phyloP scores from a whole-genome alignment of 2,329 filamentous ascomycete species.

The Akanthomyces muscarius region DNA sequence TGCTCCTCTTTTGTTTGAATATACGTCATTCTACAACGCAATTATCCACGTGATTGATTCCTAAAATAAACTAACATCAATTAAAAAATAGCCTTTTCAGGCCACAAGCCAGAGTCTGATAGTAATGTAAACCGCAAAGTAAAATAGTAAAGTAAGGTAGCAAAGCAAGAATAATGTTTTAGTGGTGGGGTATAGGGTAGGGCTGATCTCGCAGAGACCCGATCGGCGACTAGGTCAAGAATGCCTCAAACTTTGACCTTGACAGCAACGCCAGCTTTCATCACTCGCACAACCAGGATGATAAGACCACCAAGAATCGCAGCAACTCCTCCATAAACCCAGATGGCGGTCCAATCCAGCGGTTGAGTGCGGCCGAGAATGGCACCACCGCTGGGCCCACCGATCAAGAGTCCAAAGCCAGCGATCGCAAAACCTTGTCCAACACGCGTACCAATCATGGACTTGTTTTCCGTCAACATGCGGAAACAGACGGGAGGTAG shows the following conservation, averaged over 20 bases:
- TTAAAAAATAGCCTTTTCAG: too few species aligned
- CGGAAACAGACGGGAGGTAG: conserved; percentile 32
- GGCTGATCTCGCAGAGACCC: too few species aligned
- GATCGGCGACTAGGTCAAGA: too few species aligned
- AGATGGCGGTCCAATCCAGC: neutral
- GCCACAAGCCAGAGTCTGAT: too few species aligned
- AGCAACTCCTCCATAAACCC: neutral
- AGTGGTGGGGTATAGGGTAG: too few species aligned
- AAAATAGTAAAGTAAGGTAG: too few species aligned
- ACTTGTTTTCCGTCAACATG: conserved; percentile 36
- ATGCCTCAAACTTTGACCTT: neutral
- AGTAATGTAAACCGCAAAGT: too few species aligned
- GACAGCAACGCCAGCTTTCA: neutral
- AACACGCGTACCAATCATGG: conserved; percentile 39
- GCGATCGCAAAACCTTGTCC: conserved; percentile 34
- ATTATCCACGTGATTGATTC: too few species aligned
- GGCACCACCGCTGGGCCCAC: neutral
- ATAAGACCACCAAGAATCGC: neutral
- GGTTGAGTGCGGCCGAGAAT: neutral
- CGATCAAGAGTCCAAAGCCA: conserved; percentile 29
- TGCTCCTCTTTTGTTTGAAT: too few species aligned
- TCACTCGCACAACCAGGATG: neutral
- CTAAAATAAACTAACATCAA: too few species aligned
- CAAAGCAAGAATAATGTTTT: too few species aligned
- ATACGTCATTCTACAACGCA: too few species aligned